Percentiles rank a stretch among this genome's conserved stretches.
Evolutionary conservation across 306 rosid genomes (phyloP).

Genomic region (Rosa multiflora): DNA sequence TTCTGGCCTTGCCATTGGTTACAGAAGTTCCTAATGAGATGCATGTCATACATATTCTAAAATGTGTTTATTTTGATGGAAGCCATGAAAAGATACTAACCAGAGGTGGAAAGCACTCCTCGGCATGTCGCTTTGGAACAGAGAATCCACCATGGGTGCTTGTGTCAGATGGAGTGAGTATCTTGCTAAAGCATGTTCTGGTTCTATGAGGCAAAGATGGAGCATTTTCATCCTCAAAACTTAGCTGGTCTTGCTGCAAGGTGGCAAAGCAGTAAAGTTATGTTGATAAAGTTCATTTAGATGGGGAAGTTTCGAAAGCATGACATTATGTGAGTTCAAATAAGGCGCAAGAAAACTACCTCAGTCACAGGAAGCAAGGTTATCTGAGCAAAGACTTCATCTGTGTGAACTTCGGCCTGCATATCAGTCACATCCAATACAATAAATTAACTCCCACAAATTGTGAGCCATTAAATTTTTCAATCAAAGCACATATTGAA

Average conservation of each 20-base stretch:
- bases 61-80: not conserved
- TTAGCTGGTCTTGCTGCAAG: constrained; percentile 40
- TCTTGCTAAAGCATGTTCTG: constrained; percentile 33
- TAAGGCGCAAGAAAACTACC: constrained; percentile 25
- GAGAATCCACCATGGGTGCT: constrained; percentile 78
- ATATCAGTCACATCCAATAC: constrained; percentile 18
- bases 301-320: constrained; percentile 1
- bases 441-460: not conserved
- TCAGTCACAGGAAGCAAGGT: constrained; percentile 46
- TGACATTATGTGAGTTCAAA: constrained; percentile 12
- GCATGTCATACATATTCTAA: not conserved
- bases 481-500: not conserved
- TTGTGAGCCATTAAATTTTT: constrained; percentile 1
- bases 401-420: constrained; percentile 56
- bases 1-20: not conserved
- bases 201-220: constrained; percentile 23
- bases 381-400: constrained; percentile 61
- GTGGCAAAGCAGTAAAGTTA: constrained; percentile 11
- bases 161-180: constrained; percentile 68
- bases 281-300: constrained; percentile 7
- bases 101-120: constrained; percentile 59
- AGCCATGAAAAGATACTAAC: constrained; percentile 43
- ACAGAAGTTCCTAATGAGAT: not conserved
- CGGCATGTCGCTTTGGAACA: constrained; percentile 55
- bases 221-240: constrained; percentile 18